These are phyloP conservation scores for Tricholoma hemisulphureum DNA, from an alignment of 768 basidiomycete species.

Conservation along the genomic window DNA sequence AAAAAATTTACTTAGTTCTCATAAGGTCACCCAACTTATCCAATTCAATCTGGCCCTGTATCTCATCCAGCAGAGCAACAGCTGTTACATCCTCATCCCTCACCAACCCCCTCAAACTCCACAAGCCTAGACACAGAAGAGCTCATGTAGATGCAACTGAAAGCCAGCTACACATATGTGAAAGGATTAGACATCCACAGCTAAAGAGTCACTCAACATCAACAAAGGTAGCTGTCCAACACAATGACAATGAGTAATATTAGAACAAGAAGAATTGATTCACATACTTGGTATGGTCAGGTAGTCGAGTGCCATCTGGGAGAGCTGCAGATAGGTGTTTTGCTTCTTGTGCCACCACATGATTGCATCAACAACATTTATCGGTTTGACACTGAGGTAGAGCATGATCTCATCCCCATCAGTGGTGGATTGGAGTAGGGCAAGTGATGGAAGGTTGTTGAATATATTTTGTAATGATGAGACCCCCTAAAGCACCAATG, in stretches of 20 bases:
- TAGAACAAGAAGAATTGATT: conserved; percentile 21
- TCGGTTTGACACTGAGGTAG: no score
- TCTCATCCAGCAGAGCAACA: not conserved
- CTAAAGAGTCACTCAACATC: no score
- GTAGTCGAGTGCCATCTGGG: conserved; percentile 29
- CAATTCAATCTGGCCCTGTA: no score
- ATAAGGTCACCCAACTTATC: not conserved
- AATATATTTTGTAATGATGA: not conserved
- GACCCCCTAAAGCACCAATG: not conserved
- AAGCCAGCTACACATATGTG: no score
- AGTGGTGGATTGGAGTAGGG: not conserved
- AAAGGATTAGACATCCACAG: no score
- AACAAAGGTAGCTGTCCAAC: no score
- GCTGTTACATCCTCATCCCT: conserved; percentile 1
- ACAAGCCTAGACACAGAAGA: conserved; percentile 23
- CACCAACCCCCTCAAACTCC: conserved; percentile 12
- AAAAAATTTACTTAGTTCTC: not conserved
- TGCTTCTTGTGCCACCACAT: conserved; percentile 21
- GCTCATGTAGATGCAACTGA: conserved; percentile 16
- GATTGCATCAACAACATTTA: conserved; percentile 14
- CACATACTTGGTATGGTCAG: no score
- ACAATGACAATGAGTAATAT: conserved; percentile 19
- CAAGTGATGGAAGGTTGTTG: conserved; percentile 19
- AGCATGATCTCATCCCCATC: no score
- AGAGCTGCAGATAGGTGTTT: conserved; percentile 17